Conservation (phyloP, 1,284 basidiomycete genomes). For the Lentinula novae-zelandiae region DNA sequence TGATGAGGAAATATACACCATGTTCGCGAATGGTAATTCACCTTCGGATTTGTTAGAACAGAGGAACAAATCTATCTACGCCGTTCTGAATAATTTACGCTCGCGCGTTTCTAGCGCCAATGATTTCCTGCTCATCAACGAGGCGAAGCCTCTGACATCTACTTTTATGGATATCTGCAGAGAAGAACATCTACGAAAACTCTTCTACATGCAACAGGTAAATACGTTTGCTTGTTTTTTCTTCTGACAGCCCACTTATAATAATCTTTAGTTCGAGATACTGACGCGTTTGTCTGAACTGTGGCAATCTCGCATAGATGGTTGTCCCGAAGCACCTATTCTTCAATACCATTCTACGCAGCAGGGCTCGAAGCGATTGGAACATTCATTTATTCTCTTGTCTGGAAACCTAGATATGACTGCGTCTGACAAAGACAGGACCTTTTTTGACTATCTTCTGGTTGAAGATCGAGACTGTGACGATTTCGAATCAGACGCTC, state of each 20-base stretch:
- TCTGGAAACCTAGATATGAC: conserved; percentile 40
- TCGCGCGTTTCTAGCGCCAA: conserved; percentile 21
- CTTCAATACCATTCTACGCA: conserved; percentile 32
- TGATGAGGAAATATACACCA: conserved; percentile 35
- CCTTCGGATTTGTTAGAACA: conserved; percentile 23
- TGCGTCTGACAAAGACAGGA: conserved; percentile 30
- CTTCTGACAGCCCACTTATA: not conserved
- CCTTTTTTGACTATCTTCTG: conserved; percentile 38
- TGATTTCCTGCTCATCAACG: conserved; percentile 36
- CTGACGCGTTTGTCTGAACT: conserved; percentile 40
- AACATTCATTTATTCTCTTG: conserved; percentile 35
- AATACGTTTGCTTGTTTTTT: conserved; percentile 5
- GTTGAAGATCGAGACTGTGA: conserved; percentile 28
- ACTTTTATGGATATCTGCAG: conserved; percentile 45
- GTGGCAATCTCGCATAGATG: conserved; percentile 44
- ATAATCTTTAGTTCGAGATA: conserved; percentile 40
- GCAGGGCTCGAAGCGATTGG: conserved; percentile 24
- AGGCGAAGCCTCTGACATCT: conserved; percentile 33
- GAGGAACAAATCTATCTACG: conserved; percentile 32
- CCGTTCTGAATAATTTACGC: conserved; percentile 30
- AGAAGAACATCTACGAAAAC: conserved; percentile 37
- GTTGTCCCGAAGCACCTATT: conserved; percentile 43
- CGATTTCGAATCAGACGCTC: conserved; percentile 12
- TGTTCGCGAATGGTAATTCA: conserved; percentile 23
- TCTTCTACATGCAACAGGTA: conserved; percentile 51